Percentiles rank a stretch among this genome's conserved stretches.
These are phyloP conservation scores for Aegilops umbellulata DNA, from an alignment of 176 grass and related monocot genomes.

Conservation along the genomic window DNA sequence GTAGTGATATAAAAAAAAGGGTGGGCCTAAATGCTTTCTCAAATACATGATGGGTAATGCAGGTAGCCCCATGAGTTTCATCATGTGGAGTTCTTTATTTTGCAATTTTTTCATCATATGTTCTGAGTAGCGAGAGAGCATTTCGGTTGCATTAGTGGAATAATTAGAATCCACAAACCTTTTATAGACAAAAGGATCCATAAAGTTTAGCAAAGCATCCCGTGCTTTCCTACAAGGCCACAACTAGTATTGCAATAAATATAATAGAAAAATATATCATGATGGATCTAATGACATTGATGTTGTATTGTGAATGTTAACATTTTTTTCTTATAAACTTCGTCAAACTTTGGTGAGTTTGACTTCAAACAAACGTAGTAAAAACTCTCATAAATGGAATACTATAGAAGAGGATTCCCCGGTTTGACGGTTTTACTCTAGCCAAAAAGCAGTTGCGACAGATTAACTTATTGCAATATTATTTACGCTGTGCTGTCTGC, in stretches of 20 bases:
- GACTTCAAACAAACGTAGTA: too few species aligned
- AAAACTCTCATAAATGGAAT: too few species aligned
- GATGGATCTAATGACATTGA: too few species aligned
- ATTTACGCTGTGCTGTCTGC: not conserved
- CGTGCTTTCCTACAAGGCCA: not conserved
- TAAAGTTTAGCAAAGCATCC: not conserved
- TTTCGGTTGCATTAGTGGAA: constrained; percentile 6
- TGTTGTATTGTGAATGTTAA: too few species aligned
- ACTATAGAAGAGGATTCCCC: not conserved
- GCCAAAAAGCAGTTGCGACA: not conserved
- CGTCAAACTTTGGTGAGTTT: too few species aligned
- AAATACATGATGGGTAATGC: not conserved
- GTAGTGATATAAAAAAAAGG: not conserved
- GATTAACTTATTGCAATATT: not conserved
- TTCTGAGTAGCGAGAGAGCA: not conserved
- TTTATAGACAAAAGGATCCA: not conserved
- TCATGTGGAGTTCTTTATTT: not conserved
- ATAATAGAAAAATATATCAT: too few species aligned
- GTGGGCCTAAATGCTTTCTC: not conserved
- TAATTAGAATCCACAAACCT: not conserved
- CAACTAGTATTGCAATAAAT: not conserved
- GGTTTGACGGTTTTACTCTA: not conserved
- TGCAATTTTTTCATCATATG: too few species aligned
- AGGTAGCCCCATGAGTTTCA: not conserved
- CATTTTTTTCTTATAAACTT: too few species aligned